phyloP scores from a whole-genome alignment of 306 rosid genomes.

The Macrotyloma uniflorum region DNA sequence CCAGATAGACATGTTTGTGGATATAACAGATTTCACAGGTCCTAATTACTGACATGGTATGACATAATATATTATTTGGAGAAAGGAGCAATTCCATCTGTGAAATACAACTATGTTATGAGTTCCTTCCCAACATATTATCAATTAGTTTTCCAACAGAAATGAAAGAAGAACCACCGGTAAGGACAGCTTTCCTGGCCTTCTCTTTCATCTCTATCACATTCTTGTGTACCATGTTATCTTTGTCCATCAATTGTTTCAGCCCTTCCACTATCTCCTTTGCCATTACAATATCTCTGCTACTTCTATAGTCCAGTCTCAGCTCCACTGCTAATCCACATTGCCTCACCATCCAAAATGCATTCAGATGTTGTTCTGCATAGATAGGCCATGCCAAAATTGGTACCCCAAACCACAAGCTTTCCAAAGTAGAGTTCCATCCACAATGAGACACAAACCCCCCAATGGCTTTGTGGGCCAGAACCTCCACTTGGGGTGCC shows the following conservation, averaged over 20 bases:
- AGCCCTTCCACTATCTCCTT: slow-evolving; percentile 57
- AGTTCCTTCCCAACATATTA: slow-evolving; percentile 37
- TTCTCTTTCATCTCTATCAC: slow-evolving; percentile 54
- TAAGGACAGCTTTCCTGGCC: slow-evolving; percentile 50
- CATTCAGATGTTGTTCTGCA: slow-evolving; percentile 72
- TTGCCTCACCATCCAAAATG: slow-evolving; percentile 57
- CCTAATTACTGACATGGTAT: background rate
- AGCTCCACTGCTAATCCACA: slow-evolving; percentile 47
- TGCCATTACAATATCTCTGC: slow-evolving; percentile 51
- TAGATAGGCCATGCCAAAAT: slow-evolving; percentile 71
- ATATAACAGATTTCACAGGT: background rate
- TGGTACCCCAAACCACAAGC: slow-evolving; percentile 74
- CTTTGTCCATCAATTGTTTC: slow-evolving; percentile 48
- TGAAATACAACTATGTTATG: background rate
- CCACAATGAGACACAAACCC: slow-evolving; percentile 75
- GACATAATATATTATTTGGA: background rate
- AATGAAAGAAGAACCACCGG: slow-evolving; percentile 54
- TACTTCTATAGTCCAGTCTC: slow-evolving; percentile 48
- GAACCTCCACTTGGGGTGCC: slow-evolving; percentile 68
- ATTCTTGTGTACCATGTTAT: slow-evolving; percentile 43
- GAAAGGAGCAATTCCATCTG: background rate
- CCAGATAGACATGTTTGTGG: background rate
- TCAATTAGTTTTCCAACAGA: slow-evolving; percentile 39
- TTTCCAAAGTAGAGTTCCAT: slow-evolving; percentile 72
- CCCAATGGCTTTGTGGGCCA: slow-evolving; percentile 52